These are phyloP conservation scores for Escovopsis sp. DNA, from an alignment of 2,329 filamentous ascomycete species.

Conservation along the genomic window DNA sequence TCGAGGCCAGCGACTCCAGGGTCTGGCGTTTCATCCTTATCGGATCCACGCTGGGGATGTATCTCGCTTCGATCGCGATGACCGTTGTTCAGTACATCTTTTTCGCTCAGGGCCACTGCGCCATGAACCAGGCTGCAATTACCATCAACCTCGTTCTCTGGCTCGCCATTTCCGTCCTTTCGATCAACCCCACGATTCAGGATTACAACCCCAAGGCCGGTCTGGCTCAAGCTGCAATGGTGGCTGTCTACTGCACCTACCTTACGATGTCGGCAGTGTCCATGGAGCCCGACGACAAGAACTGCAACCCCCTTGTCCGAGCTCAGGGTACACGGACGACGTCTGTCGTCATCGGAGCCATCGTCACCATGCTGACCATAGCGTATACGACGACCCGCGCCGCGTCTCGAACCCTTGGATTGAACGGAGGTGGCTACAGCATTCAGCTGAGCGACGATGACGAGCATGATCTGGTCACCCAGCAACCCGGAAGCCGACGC, in stretches of 20 bases:
- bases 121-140: slow-evolving; percentile 95
- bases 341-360: slow-evolving; percentile 79
- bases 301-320: slow-evolving; percentile 82
- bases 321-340: slow-evolving; percentile 80
- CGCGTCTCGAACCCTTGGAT: slow-evolving; percentile 73
- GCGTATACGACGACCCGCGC: slow-evolving; percentile 96
- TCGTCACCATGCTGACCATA: slow-evolving; percentile 92
- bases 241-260: slow-evolving; percentile 96
- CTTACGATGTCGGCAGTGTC: slow-evolving; percentile 95
- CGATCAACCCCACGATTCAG: slow-evolving; percentile 80
- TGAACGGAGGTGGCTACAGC: slow-evolving; percentile 37
- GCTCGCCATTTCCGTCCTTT: slow-evolving; percentile 65
- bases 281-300: slow-evolving; percentile 89
- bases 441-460: slow-evolving; percentile 55
- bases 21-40: slow-evolving; percentile 79
- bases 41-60: slow-evolving; percentile 89
- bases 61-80: slow-evolving; percentile 78
- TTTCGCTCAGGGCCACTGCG: slow-evolving; percentile 68
- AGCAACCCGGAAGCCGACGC: slow-evolving; percentile 63
- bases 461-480: slow-evolving; percentile 77
- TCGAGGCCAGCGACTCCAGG: slow-evolving; percentile 74
- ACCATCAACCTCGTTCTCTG: slow-evolving; percentile 84
- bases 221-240: slow-evolving; percentile 93
- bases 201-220: slow-evolving; percentile 87
- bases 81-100: slow-evolving; percentile 95